Evolutionary conservation across 2,329 filamentous ascomycete species (phyloP).

Genomic region (Epichloe typhina): DNA sequence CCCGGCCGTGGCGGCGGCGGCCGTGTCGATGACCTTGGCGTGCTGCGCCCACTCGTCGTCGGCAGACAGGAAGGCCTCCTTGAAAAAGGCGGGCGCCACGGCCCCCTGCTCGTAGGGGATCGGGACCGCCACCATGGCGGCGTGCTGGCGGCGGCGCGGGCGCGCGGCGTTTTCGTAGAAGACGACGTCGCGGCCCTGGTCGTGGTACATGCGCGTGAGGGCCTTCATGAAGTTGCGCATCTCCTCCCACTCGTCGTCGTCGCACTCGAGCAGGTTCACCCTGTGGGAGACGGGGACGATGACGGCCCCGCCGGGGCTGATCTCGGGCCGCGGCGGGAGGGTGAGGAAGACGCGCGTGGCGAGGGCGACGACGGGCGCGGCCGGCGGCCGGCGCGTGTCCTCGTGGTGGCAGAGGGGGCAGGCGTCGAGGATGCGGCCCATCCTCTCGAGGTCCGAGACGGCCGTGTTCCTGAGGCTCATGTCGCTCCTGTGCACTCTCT

Average conservation of each 20-base stretch:
- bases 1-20: conserved; percentile 39
- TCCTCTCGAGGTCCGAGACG: conserved; percentile 78
- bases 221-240: conserved; percentile 98
- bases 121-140: conserved; percentile 73
- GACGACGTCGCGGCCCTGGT: conserved; percentile 79
- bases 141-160: conserved; percentile 67
- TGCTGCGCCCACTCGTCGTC: conserved; percentile 97
- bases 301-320: conserved; percentile 74
- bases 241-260: conserved; percentile 99
- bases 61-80: conserved; percentile 75
- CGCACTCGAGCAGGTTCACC: conserved; percentile 86
- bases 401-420: conserved; percentile 88
- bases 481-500: conserved; percentile 76
- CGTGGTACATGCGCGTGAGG: conserved; percentile 85
- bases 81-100: conserved; percentile 87
- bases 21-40: conserved; percentile 85
- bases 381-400: conserved; percentile 56
- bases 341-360: conserved; percentile 81
- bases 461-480: conserved; percentile 78
- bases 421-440: conserved; percentile 71
- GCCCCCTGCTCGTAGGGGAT: conserved; percentile 86
- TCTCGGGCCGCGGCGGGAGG: conserved; percentile 76
- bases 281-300: conserved; percentile 84
- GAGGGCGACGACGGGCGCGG: conserved; percentile 76
- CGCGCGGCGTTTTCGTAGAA: conserved; percentile 96